Conservation (phyloP, 352 stramenopile species). For the Pythium pyrilobum region DNA sequence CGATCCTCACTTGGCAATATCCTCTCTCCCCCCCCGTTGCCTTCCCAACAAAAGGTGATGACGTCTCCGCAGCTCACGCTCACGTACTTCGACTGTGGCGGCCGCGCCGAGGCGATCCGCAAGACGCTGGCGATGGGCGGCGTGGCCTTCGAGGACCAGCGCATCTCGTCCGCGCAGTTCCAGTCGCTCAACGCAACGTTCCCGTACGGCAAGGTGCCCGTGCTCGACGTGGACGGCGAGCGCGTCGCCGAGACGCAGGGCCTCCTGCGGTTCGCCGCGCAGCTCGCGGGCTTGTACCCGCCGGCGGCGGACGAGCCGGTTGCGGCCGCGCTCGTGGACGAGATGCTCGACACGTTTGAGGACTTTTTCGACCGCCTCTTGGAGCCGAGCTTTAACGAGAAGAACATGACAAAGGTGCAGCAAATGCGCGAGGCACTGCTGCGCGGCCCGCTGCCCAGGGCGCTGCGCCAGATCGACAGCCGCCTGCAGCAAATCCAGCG, state of each 20-base stretch:
- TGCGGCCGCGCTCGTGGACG: constrained; percentile 20
- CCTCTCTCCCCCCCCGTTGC: background rate
- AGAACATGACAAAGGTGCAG: constrained; percentile 9
- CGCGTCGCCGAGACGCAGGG: constrained; percentile 24
- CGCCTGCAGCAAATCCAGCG: constrained; percentile 2
- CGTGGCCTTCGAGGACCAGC: constrained; percentile 30
- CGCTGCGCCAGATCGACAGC: constrained; percentile 3
- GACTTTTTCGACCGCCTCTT: constrained; percentile 21
- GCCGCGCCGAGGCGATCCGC: constrained; percentile 21
- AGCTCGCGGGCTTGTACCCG: constrained; percentile 29
- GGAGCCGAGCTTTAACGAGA: constrained; percentile 14
- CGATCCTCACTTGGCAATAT: background rate
- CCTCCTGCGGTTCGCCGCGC: constrained; percentile 27
- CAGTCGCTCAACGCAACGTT: constrained; percentile 15
- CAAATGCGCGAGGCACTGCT: constrained; percentile 14
- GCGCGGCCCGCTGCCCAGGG: background rate
- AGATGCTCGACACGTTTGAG: constrained; percentile 27
- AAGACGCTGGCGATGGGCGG: constrained; percentile 22
- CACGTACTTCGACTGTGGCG: constrained; percentile 29
- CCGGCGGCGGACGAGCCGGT: constrained; percentile 12
- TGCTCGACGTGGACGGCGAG: constrained; percentile 24
- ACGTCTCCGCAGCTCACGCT: constrained; percentile 11
- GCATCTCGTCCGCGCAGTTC: constrained; percentile 11
- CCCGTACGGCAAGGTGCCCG: constrained; percentile 25
- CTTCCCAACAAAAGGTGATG: background rate